Conservation (phyloP, 2,329 filamentous ascomycete species). For the Dryadomyces sulphureus region DNA sequence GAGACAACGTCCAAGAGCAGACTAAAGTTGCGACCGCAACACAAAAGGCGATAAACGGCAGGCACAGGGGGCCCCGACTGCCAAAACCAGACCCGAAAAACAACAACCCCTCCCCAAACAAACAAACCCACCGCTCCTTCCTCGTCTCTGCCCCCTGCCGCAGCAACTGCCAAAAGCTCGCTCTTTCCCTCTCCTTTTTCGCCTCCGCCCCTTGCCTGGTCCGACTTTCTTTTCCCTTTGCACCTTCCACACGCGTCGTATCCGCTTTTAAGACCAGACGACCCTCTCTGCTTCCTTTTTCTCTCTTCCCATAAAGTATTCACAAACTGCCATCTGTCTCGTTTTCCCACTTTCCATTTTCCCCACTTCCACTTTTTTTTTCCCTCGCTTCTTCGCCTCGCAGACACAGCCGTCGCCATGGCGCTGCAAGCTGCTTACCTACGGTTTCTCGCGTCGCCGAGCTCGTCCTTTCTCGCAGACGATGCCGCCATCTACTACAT, state of each 20-base stretch:
- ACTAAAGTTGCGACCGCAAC: not conserved
- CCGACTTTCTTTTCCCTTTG: not conserved
- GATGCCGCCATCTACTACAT: constrained; percentile 73
- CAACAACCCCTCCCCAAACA: not conserved
- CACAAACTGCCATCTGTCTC: not conserved
- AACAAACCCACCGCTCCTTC: not conserved
- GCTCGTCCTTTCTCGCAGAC: constrained; percentile 44
- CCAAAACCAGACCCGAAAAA: not conserved
- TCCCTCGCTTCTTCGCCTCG: not conserved
- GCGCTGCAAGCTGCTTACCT: constrained; percentile 44
- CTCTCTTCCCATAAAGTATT: not conserved
- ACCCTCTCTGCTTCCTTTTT: not conserved
- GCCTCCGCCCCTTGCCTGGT: not conserved
- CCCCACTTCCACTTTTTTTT: not conserved
- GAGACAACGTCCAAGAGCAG: not conserved
- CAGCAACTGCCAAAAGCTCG: constrained; percentile 1
- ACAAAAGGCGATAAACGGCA: not conserved
- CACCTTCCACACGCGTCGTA: not conserved
- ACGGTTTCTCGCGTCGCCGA: constrained; percentile 56
- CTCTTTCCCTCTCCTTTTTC: not conserved
- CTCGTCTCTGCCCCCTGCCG: not conserved
- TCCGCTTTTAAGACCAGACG: not conserved
- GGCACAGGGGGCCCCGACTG: not conserved
- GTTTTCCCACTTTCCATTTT: not conserved
- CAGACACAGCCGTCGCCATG: constrained; percentile 21